Evolutionary conservation across 148 eudicot species (phyloP).

Genomic region (Silene latifolia): DNA sequence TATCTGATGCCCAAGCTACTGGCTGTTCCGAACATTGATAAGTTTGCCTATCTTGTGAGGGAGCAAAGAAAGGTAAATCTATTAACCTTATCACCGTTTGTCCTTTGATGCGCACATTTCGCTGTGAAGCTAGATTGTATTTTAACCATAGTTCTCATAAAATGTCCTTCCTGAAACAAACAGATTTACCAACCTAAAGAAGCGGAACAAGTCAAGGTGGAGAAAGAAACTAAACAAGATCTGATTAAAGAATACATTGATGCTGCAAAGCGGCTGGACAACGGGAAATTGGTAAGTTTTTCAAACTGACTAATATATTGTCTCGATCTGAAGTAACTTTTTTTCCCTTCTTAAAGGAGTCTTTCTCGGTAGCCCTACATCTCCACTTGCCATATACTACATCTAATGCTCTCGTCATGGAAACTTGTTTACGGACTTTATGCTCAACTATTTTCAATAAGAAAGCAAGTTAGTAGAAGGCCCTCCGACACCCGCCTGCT

Average conservation of each 20-base stretch:
- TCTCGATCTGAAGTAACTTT: neutral
- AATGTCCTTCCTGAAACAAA: neutral
- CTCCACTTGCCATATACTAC: neutral
- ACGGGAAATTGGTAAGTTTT: slow-evolving; percentile 56
- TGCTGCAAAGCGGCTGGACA: slow-evolving; percentile 62
- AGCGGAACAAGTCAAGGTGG: slow-evolving; percentile 75
- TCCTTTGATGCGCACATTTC: too few relatives aligned
- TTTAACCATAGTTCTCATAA: neutral
- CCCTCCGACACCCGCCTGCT: too few relatives aligned
- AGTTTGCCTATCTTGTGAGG: too few relatives aligned
- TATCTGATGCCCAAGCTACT: slow-evolving; percentile 90
- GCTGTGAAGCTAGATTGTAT: too few relatives aligned
- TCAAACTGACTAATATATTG: neutral
- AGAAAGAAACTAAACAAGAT: slow-evolving; percentile 52
- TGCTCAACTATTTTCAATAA: too few relatives aligned
- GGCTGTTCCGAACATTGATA: too few relatives aligned
- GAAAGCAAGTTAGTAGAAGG: too few relatives aligned
- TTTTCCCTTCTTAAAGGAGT: neutral
- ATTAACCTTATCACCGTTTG: neutral
- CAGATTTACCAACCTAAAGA: slow-evolving; percentile 78
- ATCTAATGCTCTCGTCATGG: too few relatives aligned
- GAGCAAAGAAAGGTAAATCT: slow-evolving; percentile 84
- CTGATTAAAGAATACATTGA: slow-evolving; percentile 51
- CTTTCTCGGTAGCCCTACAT: neutral
- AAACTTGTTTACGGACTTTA: too few relatives aligned